Conservation (phyloP, 768 basidiomycete species). For the Glaciozyma antarctica region DNA sequence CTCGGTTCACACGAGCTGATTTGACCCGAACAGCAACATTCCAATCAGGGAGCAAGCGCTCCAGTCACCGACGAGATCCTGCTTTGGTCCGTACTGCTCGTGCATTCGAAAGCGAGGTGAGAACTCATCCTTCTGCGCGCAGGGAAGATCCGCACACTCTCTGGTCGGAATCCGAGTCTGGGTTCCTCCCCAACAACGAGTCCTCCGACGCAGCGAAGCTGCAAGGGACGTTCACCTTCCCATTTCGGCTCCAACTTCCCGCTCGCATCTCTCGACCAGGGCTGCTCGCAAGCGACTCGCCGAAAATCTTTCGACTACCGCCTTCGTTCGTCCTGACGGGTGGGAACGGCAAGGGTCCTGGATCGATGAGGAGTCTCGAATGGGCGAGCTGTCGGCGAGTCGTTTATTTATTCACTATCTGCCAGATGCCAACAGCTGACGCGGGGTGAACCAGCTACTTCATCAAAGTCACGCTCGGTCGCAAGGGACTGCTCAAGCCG, state of each 20-base stretch:
- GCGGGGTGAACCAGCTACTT: slow-evolving; percentile 13
- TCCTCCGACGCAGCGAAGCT: slow-evolving; percentile 17
- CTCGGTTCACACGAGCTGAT: background rate
- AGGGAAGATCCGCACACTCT: background rate
- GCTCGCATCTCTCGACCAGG: background rate
- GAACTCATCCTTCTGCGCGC: background rate
- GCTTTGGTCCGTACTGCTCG: background rate
- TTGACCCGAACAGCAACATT: background rate
- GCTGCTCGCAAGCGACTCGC: background rate
- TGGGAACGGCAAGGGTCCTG: background rate
- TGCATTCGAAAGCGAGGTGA: no score
- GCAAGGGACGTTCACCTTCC: slow-evolving; percentile 15
- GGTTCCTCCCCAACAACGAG: slow-evolving; percentile 7
- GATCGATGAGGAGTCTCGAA: background rate
- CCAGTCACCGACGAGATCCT: slow-evolving; percentile 18
- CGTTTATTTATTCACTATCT: no score
- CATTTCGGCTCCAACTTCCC: slow-evolving; percentile 10
- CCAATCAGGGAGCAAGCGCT: slow-evolving; percentile 2
- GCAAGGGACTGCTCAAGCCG: slow-evolving; percentile 15
- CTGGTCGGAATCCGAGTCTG: background rate
- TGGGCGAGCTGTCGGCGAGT: background rate
- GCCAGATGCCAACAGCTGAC: no score
- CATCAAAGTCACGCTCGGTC: slow-evolving; percentile 23
- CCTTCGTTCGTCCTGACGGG: slow-evolving; percentile 19
- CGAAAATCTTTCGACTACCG: slow-evolving; percentile 7